Evolutionary conservation across 371 early-diverging fungal species (phyloP).

Genomic region (Mucor velutinosus): DNA sequence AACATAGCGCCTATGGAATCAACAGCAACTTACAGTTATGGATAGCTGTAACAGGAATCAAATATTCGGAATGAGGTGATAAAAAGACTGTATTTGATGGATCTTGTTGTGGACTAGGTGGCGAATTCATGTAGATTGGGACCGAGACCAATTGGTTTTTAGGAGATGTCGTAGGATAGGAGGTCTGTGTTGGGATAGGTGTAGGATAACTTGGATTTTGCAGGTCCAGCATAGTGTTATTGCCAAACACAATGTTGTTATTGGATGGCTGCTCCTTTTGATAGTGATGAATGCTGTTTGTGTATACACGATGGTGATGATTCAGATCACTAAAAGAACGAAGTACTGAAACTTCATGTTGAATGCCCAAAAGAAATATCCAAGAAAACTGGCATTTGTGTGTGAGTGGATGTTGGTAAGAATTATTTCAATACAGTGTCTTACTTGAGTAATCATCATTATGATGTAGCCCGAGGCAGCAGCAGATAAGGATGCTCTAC

Average conservation of each 20-base stretch:
- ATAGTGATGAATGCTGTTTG: constrained; percentile 7
- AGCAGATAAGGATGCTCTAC: constrained; percentile 18
- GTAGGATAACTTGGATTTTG: constrained; percentile 4
- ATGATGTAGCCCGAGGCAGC: constrained; percentile 38
- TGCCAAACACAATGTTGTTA: background rate
- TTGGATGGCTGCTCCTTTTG: constrained; percentile 2
- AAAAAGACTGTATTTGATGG: constrained; percentile 28
- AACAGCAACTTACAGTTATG: constrained; percentile 41
- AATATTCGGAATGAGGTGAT: constrained; percentile 36
- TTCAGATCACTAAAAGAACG: constrained; percentile 13
- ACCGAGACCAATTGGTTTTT: constrained; percentile 2
- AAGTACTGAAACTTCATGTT: constrained; percentile 23
- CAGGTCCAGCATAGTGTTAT: constrained; percentile 3
- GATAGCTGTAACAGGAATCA: constrained; percentile 42
- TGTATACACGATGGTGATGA: constrained; percentile 9
- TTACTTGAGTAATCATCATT: constrained; percentile 34
- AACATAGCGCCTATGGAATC: too few relatives aligned
- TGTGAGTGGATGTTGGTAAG: background rate
- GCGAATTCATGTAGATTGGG: constrained; percentile 12
- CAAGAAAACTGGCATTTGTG: constrained; percentile 27
- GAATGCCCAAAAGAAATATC: constrained; percentile 40
- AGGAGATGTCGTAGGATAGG: background rate
- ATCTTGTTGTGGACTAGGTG: constrained; percentile 8
- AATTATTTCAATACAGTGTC: background rate
- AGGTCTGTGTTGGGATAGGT: constrained; percentile 9